phyloP scores from a whole-genome alignment of 2,329 filamentous ascomycete species.

The Colletotrichum agaves region DNA sequence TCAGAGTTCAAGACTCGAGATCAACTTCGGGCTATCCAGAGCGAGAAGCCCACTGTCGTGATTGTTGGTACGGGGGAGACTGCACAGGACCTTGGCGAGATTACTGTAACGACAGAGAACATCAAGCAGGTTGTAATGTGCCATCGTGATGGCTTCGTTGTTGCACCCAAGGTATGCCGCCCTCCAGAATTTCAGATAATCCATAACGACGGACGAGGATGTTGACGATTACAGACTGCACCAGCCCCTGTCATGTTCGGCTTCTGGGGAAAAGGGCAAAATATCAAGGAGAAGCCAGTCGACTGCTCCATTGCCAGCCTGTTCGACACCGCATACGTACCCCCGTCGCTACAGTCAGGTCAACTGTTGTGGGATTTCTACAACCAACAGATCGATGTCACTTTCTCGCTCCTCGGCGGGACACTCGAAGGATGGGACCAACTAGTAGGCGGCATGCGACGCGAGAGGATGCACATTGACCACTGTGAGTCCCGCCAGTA shows the following conservation, averaged over 20 bases:
- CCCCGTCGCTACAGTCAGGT: constrained; percentile 55
- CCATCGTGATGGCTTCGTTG: constrained; percentile 58
- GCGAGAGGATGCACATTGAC: constrained; percentile 37
- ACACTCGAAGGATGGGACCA: constrained; percentile 59
- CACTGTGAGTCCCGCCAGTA: constrained; percentile 11
- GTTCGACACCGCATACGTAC: constrained; percentile 63
- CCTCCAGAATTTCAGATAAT: too few species aligned
- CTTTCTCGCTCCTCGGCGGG: constrained; percentile 56
- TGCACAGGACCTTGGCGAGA: constrained; percentile 55
- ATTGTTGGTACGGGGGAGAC: constrained; percentile 59
- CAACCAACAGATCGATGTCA: constrained; percentile 54
- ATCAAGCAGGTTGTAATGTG: constrained; percentile 55
- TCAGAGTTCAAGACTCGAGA: constrained; percentile 53
- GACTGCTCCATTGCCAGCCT: constrained; percentile 59
- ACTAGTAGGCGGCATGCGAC: constrained; percentile 56
- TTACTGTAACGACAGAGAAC: constrained; percentile 55
- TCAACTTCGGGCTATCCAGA: constrained; percentile 53
- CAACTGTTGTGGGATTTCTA: constrained; percentile 53
- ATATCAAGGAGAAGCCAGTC: constrained; percentile 50
- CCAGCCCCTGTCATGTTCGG: constrained; percentile 32
- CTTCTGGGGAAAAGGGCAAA: constrained; percentile 17
- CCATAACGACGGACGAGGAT: neutral
- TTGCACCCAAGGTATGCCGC: constrained; percentile 53
- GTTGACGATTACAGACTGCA: constrained; percentile 14
- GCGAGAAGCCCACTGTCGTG: constrained; percentile 48